phyloP scores from a whole-genome alignment of 1,284 basidiomycete species.

The Ustilago sp. region DNA sequence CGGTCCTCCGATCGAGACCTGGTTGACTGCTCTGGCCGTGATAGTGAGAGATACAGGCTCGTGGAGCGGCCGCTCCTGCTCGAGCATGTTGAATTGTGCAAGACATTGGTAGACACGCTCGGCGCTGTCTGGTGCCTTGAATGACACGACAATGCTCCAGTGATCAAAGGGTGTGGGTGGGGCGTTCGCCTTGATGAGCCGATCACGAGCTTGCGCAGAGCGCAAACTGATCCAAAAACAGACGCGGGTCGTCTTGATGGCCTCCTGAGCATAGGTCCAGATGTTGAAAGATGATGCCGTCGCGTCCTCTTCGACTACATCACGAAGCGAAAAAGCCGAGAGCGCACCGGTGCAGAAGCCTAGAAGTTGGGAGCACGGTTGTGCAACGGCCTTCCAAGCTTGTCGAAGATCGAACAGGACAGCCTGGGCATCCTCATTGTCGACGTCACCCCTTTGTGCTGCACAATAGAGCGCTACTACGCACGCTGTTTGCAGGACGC shows the following conservation, averaged over 20 bases:
- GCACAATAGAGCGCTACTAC: conserved; percentile 31
- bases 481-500: conserved; percentile 37
- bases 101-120: conserved; percentile 16
- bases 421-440: neutral
- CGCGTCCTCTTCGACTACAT: conserved; percentile 4
- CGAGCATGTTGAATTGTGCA: conserved; percentile 19
- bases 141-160: conserved; percentile 39
- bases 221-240: conserved; percentile 48
- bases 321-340: conserved; percentile 28
- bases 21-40: conserved; percentile 23
- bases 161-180: neutral
- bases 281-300: conserved; percentile 6
- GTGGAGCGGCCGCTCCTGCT: conserved; percentile 21
- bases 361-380: conserved; percentile 28
- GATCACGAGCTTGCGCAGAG: conserved; percentile 23
- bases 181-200: conserved; percentile 8
- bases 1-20: conserved; percentile 37
- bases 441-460: neutral
- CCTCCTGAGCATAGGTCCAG: conserved; percentile 27
- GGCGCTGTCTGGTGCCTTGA: conserved; percentile 13
- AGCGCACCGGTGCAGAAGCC: conserved; percentile 47
- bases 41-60: conserved; percentile 14
- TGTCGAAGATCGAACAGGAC: conserved; percentile 4
- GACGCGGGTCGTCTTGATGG: conserved; percentile 32
- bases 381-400: conserved; percentile 25